Conservation (phyloP, 163 green algal species). For the Scenedesmus sp. region DNA sequence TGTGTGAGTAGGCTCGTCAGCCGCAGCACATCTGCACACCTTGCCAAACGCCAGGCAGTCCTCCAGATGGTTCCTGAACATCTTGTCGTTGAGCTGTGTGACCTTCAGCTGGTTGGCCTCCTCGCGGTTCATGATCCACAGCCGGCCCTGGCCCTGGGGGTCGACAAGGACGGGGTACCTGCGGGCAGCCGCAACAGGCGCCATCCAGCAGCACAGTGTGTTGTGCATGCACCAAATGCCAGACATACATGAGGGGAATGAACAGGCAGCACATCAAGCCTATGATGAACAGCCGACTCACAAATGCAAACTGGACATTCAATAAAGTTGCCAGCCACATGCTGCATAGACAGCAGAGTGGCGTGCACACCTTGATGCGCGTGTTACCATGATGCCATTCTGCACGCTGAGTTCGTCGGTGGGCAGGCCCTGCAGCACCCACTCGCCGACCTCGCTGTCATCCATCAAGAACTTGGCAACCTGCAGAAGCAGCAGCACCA, state of each 20-base stretch:
- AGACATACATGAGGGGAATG: neutral
- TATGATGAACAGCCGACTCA: neutral
- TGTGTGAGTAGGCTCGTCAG: neutral
- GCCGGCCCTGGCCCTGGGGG: slow-evolving; percentile 85
- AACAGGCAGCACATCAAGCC: neutral
- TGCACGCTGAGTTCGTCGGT: slow-evolving; percentile 95
- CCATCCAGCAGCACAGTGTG: neutral
- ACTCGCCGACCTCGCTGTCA: slow-evolving; percentile 91
- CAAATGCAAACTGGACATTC: neutral
- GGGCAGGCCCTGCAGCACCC: slow-evolving; percentile 93
- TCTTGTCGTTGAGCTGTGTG: slow-evolving; percentile 88
- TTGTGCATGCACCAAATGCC: neutral
- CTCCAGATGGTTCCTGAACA: slow-evolving; percentile 91
- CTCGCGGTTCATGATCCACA: slow-evolving; percentile 92
- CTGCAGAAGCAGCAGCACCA: slow-evolving; percentile 38
- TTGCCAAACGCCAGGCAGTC: slow-evolving; percentile 90
- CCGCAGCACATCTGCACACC: neutral
- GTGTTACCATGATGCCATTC: slow-evolving; percentile 96
- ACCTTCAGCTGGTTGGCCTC: slow-evolving; percentile 86
- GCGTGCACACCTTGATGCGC: slow-evolving; percentile 63
- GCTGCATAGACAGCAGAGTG: neutral
- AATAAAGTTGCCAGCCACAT: too few species aligned
- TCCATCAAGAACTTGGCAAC: slow-evolving; percentile 93
- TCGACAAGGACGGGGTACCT: slow-evolving; percentile 94
- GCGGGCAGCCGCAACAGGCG: neutral